Percentiles rank a stretch among this genome's conserved stretches.
Conservation (phyloP, 176 grass and related monocot genomes). For the Miscanthus lutarioriparius region DNA sequence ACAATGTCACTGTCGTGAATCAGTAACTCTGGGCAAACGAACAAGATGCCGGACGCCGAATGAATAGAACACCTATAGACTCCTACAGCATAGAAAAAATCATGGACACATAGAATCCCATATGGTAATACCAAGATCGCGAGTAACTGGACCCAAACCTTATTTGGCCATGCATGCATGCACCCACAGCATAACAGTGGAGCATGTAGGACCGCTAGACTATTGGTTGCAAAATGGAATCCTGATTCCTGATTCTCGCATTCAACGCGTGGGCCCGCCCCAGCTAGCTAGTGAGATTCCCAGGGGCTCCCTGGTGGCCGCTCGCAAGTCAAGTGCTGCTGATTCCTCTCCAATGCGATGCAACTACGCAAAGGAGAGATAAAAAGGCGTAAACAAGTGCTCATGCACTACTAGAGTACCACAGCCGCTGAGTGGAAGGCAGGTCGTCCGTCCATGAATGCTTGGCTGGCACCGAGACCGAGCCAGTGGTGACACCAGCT, state of each 20-base stretch:
- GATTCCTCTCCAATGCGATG: neutral
- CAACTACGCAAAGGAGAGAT: neutral
- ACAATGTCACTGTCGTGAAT: neutral
- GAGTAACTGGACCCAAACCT: neutral
- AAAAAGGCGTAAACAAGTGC: neutral
- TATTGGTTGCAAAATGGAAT: too few relatives aligned
- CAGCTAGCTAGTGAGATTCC: neutral
- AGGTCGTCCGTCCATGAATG: too few relatives aligned
- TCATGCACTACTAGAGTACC: neutral
- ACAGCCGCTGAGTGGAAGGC: too few relatives aligned
- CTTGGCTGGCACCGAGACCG: too few relatives aligned
- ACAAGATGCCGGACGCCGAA: neutral
- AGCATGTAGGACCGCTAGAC: too few relatives aligned
- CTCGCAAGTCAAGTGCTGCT: neutral
- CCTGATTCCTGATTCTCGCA: neutral
- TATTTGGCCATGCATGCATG: neutral
- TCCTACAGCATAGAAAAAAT: neutral
- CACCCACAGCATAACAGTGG: neutral
- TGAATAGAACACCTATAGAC: too few relatives aligned
- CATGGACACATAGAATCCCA: neutral
- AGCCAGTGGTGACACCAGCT: too few relatives aligned
- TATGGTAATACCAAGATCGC: neutral
- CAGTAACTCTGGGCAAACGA: neutral
- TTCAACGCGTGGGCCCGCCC: neutral
- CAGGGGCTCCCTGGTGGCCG: neutral